Percentiles rank a stretch among this genome's conserved stretches.
phyloP scores from a whole-genome alignment of 768 basidiomycete genomes.

The Tricholoma sp. region DNA sequence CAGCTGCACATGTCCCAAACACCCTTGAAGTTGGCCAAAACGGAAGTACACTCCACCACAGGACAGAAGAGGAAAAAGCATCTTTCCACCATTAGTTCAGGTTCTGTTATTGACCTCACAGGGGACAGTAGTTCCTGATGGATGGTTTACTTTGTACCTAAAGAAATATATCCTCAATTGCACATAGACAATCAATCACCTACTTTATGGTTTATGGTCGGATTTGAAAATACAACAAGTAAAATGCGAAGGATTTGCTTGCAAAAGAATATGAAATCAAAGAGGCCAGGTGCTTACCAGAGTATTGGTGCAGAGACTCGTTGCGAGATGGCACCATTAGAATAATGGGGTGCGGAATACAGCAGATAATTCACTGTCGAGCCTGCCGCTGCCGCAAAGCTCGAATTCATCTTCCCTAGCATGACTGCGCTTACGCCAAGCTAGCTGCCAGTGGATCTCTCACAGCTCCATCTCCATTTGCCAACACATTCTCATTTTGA shows the following conservation, averaged over 20 bases:
- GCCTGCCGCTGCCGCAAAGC: conserved; percentile 27
- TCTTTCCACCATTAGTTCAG: background rate
- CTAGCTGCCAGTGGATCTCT: conserved; percentile 47
- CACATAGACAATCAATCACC: too few relatives aligned
- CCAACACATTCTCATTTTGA: conserved; percentile 26
- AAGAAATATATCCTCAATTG: too few relatives aligned
- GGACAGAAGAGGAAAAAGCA: background rate
- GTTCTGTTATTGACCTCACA: background rate
- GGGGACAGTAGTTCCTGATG: background rate
- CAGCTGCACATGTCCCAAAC: background rate
- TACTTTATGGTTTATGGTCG: too few relatives aligned
- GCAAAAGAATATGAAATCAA: conserved; percentile 46
- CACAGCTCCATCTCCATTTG: conserved; percentile 34
- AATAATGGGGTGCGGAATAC: conserved; percentile 30
- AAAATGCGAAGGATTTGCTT: too few relatives aligned
- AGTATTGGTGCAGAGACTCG: conserved; percentile 31
- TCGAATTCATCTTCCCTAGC: conserved; percentile 31
- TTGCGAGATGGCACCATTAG: conserved; percentile 45
- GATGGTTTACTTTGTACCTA: too few relatives aligned
- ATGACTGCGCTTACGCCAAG: conserved; percentile 40
- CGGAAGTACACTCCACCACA: background rate
- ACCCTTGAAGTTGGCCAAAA: background rate
- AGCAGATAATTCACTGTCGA: conserved; percentile 29
- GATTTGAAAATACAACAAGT: too few relatives aligned
- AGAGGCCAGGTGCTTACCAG: conserved; percentile 28